Conservation (phyloP, 2,329 filamentous ascomycete species). For the Xylariaceae sp. region DNA sequence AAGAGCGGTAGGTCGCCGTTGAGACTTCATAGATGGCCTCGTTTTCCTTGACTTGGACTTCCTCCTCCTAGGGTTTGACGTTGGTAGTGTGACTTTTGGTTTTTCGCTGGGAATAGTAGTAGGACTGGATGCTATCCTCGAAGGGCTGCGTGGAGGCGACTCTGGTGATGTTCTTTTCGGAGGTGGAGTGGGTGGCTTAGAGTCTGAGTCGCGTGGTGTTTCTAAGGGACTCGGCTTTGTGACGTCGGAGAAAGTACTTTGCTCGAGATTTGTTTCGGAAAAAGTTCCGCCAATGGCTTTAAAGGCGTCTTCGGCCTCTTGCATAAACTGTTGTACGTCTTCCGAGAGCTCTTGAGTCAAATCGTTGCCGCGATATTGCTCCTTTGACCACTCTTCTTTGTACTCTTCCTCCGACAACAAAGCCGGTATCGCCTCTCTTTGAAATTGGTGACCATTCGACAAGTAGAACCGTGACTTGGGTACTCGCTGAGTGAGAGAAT, state of each 20-base stretch:
- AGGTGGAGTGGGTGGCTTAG: constrained; percentile 19
- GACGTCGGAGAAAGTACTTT: constrained; percentile 18
- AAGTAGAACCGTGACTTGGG: constrained; percentile 16
- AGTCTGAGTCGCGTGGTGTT: constrained; percentile 7
- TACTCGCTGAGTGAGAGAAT: constrained; percentile 23
- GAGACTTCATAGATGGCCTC: constrained; percentile 22
- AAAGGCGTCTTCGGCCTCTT: constrained; percentile 47
- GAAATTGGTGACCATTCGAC: neutral
- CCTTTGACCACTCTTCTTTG: constrained; percentile 22
- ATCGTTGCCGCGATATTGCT: constrained; percentile 9
- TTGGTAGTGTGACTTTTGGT: constrained; percentile 1
- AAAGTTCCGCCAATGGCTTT: constrained; percentile 40
- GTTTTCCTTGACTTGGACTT: constrained; percentile 29
- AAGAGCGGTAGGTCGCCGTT: constrained; percentile 22
- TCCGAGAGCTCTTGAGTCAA: constrained; percentile 29
- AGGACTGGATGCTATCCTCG: neutral
- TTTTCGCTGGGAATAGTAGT: neutral
- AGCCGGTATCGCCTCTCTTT: constrained; percentile 11
- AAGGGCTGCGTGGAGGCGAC: constrained; percentile 8
- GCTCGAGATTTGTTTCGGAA: constrained; percentile 33
- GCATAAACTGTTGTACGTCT: constrained; percentile 42
- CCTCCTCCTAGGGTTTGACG: constrained; percentile 37
- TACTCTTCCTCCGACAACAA: constrained; percentile 27
- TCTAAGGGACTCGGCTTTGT: constrained; percentile 24
- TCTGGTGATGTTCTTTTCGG: constrained; percentile 13